These are phyloP conservation scores for Chamaecyparis obtusa DNA, from an alignment of 75 land plant genomes.

Conservation along the genomic window DNA sequence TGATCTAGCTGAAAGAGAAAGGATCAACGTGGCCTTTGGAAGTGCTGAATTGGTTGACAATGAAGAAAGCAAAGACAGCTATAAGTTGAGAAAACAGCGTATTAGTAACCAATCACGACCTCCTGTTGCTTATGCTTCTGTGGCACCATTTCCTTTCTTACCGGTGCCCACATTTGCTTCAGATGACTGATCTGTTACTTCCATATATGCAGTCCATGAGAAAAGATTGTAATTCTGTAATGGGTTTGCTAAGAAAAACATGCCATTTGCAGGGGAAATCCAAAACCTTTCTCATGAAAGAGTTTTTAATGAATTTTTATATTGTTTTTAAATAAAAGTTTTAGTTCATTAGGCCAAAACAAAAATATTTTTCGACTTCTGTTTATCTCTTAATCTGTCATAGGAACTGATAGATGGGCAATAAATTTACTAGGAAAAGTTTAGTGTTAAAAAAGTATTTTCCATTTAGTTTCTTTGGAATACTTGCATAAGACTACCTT, in stretches of 20 bases:
- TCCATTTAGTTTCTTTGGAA: not conserved
- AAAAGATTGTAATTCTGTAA: not conserved
- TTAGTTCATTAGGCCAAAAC: not conserved
- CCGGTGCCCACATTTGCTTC: constrained; percentile 58
- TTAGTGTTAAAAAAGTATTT: not conserved
- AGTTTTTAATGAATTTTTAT: not conserved
- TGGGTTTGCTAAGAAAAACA: not conserved
- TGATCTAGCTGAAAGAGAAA: not conserved
- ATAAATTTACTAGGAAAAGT: not conserved
- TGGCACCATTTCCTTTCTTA: constrained; percentile 91
- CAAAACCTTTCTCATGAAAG: not conserved
- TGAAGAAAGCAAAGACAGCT: constrained; percentile 5
- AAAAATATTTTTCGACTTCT: not conserved
- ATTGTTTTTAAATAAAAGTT: not conserved
- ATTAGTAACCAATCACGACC: constrained; percentile 27
- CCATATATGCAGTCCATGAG: not conserved
- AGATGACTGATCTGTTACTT: not conserved
- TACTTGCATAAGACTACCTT: not conserved
- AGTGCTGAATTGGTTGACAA: constrained; percentile 6
- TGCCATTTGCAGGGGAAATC: not conserved
- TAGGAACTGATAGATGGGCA: not conserved
- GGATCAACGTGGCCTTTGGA: not conserved
- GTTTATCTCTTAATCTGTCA: not conserved
- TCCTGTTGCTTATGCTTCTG: constrained; percentile 86
- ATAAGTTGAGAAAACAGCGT: not conserved